Percentiles rank a stretch among this genome's conserved stretches.
phyloP scores from a whole-genome alignment of 805 yeast genomes.

The Starmerella tilneyi region DNA sequence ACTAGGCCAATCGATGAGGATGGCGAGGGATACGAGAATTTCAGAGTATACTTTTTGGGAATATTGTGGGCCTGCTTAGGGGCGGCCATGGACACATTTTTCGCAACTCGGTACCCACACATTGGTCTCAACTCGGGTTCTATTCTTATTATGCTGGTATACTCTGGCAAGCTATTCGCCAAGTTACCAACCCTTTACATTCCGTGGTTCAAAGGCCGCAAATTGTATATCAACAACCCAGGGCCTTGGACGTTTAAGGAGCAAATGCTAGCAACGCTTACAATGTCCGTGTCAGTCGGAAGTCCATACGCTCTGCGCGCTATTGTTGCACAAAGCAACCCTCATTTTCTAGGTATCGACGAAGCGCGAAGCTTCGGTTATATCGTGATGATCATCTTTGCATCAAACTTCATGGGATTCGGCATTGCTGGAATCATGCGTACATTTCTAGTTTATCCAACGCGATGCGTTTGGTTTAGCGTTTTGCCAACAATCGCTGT shows the following conservation, averaged over 20 bases:
- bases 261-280: slow-evolving; percentile 38
- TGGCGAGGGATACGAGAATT: slow-evolving; percentile 38
- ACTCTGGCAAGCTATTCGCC: slow-evolving; percentile 42
- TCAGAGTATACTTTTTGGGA: slow-evolving; percentile 46
- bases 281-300: slow-evolving; percentile 26
- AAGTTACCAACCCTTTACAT: slow-evolving; percentile 21
- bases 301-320: slow-evolving; percentile 28
- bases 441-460: slow-evolving; percentile 40
- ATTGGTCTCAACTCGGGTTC: slow-evolving; percentile 43
- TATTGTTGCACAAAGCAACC: slow-evolving; percentile 30
- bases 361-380: slow-evolving; percentile 32
- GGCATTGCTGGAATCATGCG: slow-evolving; percentile 48
- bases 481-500: slow-evolving; percentile 51
- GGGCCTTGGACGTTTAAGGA: slow-evolving; percentile 33
- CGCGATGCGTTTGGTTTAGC: slow-evolving; percentile 40
- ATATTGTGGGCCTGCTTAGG: slow-evolving; percentile 46
- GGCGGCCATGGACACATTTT: slow-evolving; percentile 48
- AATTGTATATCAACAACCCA: slow-evolving; percentile 43
- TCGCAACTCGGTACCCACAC: slow-evolving; percentile 47
- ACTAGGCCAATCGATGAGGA: slow-evolving; percentile 46
- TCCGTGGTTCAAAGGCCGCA: slow-evolving; percentile 11
- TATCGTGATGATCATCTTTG: slow-evolving; percentile 37
- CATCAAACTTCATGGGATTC: slow-evolving; percentile 46
- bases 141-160: slow-evolving; percentile 51
- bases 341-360: slow-evolving; percentile 24